phyloP scores from a whole-genome alignment of 352 stramenopile species.

The Phytophthora idaei region DNA sequence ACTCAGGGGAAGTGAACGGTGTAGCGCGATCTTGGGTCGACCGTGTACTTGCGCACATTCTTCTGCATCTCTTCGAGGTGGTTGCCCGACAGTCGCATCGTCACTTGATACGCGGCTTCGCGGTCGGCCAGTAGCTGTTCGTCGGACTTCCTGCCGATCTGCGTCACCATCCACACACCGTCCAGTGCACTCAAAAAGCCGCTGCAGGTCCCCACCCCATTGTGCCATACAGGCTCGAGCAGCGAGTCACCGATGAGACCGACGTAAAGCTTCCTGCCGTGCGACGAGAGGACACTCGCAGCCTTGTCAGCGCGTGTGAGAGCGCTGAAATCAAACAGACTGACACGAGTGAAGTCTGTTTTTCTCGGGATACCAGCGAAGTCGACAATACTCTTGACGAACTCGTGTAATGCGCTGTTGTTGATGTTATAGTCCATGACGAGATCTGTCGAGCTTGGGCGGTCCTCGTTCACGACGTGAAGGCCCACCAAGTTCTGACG shows the following conservation, averaged over 20 bases:
- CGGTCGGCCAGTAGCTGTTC: slow-evolving; percentile 70
- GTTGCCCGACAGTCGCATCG: slow-evolving; percentile 60
- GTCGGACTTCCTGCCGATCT: slow-evolving; percentile 62
- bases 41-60: slow-evolving; percentile 79
- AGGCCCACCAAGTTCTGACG: slow-evolving; percentile 66
- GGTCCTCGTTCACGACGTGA: slow-evolving; percentile 63
- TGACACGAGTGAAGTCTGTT: slow-evolving; percentile 58
- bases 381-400: slow-evolving; percentile 59
- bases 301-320: slow-evolving; percentile 72
- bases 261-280: slow-evolving; percentile 75
- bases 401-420: slow-evolving; percentile 50
- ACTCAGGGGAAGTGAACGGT: slow-evolving; percentile 29
- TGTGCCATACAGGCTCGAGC: slow-evolving; percentile 81
- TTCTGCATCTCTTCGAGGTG: slow-evolving; percentile 68
- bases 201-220: slow-evolving; percentile 67
- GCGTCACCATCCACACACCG: slow-evolving; percentile 68
- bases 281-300: slow-evolving; percentile 57
- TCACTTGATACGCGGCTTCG: slow-evolving; percentile 62
- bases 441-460: slow-evolving; percentile 52
- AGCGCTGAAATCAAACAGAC: slow-evolving; percentile 81
- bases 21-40: slow-evolving; percentile 72
- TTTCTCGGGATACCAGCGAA: slow-evolving; percentile 73
- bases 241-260: slow-evolving; percentile 76
- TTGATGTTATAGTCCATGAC: slow-evolving; percentile 68
- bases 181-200: slow-evolving; percentile 80